phyloP scores from a whole-genome alignment of 1,284 basidiomycete genomes.

The Cryptococcus sp. region DNA sequence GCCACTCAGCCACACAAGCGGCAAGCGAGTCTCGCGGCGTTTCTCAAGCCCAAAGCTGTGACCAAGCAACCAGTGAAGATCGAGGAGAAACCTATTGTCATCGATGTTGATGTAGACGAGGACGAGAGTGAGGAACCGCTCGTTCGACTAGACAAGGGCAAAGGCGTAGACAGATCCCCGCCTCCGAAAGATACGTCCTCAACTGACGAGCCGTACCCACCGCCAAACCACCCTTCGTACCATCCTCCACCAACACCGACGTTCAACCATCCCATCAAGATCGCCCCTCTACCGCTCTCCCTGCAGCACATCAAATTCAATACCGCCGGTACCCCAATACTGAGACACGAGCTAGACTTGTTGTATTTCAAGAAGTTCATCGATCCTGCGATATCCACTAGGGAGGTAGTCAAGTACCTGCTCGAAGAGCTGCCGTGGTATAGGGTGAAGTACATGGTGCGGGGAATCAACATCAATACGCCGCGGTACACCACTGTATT shows the following conservation, averaged over 20 bases:
- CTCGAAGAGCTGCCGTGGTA: conserved; percentile 46
- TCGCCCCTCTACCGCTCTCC: conserved; percentile 16
- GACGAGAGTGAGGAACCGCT: neutral
- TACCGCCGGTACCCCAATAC: conserved; percentile 21
- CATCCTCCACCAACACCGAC: conserved; percentile 25
- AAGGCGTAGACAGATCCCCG: neutral
- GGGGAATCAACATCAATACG: conserved; percentile 44
- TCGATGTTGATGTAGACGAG: conserved; percentile 3
- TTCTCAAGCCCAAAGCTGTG: conserved; percentile 10
- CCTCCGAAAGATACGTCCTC: neutral
- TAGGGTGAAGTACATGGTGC: conserved; percentile 42
- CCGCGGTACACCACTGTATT: conserved; percentile 50
- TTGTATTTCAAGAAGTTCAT: conserved; percentile 39
- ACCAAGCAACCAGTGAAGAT: neutral
- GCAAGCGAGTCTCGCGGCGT: conserved; percentile 22
- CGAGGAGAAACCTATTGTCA: conserved; percentile 5
- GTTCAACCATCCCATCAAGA: conserved; percentile 31
- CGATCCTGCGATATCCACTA: conserved; percentile 13
- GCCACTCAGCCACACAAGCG: conserved; percentile 6
- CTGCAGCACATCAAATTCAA: conserved; percentile 19
- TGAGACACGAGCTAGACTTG: conserved; percentile 34
- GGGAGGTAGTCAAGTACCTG: conserved; percentile 39
- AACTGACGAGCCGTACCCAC: conserved; percentile 18
- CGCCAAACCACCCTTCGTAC: conserved; percentile 28
- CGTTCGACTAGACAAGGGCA: conserved; percentile 4